Evolutionary conservation across 441 rosid genomes (phyloP), one percentile per base, ranked within the genome.

Genomic region (Mallotus repandus): DNA sequence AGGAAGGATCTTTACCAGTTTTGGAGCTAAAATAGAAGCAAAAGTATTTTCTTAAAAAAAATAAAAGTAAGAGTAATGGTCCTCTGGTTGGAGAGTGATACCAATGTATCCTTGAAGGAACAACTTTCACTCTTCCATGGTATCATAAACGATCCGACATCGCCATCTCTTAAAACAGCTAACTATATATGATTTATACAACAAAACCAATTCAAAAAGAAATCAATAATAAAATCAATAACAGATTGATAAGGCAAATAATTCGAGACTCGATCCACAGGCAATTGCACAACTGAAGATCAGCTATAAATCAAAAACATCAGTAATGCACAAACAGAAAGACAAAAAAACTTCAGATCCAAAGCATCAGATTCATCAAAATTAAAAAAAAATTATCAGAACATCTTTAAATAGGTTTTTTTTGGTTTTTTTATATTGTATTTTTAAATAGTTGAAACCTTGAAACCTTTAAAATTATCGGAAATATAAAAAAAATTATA

Each of bases 61-160:
- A 96, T 85, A 77, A 92, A 89, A 19, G 99, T 82, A 55, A 96
- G 72, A 73, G 93, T 90, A 81, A 96, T 75, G 76, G 93, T 89
- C 81, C 88, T 96, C 71, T n/a, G n/a, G n/a, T n/a, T 46, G 45
- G 94, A 92, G 71, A 80, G 84, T 68, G 93, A 76, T 2, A 91
- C 88, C 90, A 93, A 82, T 83, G 86, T 81, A 87, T 93, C 98
- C 62, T 97, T 3, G 99, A 91, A 8, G 91, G 79, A 80, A 96
- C 96, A 32, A 93, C 88, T 79, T 96, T 96, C 80, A 96, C 99
- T 83, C 76, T 90, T 38, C 87, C 98, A 74, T 83, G 88, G 83
- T 81, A 86, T 94, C 95, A 91, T 58, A 83, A 29, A 29, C 32
- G 2, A 1, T 29, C 32, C 3, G 32, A 66, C 21, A 91, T 74